phyloP scores from a whole-genome alignment of 2,329 filamentous ascomycete genomes.

The Pseudogymnoascus pannorum region DNA sequence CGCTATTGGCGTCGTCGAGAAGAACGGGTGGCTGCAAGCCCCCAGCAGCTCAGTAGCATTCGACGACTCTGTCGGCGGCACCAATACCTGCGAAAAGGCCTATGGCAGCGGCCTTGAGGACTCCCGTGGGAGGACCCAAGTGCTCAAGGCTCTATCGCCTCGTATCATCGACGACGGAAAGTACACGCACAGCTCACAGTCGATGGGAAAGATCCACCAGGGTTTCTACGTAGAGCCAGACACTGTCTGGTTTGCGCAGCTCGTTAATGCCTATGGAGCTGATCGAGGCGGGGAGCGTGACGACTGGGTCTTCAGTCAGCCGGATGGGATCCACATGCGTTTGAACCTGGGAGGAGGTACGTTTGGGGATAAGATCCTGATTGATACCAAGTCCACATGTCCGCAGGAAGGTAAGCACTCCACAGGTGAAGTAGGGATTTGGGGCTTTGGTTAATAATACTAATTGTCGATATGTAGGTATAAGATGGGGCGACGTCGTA shows the following conservation, averaged over 20 bases:
- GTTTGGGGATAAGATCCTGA: background rate
- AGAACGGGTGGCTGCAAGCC: constrained; percentile 7
- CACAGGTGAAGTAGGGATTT: no score
- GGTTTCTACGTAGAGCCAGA: background rate
- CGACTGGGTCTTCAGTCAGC: background rate
- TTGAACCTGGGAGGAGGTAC: background rate
- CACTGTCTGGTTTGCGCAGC: background rate
- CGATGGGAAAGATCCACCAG: background rate
- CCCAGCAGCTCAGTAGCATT: background rate
- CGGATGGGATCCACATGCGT: background rate
- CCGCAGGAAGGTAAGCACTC: background rate
- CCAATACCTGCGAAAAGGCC: background rate
- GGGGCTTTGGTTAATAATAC: no score
- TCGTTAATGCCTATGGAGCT: background rate
- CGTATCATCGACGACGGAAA: background rate
- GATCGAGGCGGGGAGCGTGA: background rate
- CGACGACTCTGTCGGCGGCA: background rate
- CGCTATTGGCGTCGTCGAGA: constrained; percentile 1
- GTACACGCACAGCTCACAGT: background rate
- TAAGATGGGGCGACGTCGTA: constrained; percentile 18
- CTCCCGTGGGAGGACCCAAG: background rate
- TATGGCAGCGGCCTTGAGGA: background rate
- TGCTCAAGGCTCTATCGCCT: background rate
- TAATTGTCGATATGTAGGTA: no score
- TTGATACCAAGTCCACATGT: background rate